Evolutionary conservation across 768 basidiomycete genomes (phyloP).

Genomic region (Calocybe gangraenosa): DNA sequence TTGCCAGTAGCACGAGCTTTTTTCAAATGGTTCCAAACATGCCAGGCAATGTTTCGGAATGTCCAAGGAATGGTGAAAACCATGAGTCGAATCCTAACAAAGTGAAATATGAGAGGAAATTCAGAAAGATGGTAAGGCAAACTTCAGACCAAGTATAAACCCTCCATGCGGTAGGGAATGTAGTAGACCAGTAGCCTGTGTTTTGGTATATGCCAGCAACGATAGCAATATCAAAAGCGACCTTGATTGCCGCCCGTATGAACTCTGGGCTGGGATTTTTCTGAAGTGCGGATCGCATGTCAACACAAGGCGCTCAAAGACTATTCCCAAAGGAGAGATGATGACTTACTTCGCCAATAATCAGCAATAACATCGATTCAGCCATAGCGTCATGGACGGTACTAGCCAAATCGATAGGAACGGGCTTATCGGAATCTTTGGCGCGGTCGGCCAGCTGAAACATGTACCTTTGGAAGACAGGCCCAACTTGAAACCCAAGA

Average conservation of each 20-base stretch:
- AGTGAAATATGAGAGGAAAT: not conserved
- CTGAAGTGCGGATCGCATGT: not conserved
- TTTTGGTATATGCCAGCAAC: constrained; percentile 10
- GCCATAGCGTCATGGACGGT: constrained; percentile 7
- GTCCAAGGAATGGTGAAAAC: constrained; percentile 9
- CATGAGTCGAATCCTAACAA: constrained; percentile 6
- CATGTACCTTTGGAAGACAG: constrained; percentile 6
- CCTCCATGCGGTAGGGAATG: constrained; percentile 10
- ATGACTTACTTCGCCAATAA: constrained; percentile 10
- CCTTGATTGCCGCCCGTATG: constrained; percentile 7
- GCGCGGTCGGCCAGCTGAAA: constrained; percentile 3
- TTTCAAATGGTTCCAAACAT: constrained; percentile 7
- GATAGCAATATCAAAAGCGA: constrained; percentile 4
- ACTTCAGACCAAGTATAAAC: constrained; percentile 6
- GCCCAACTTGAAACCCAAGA: no score
- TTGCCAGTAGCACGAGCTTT: constrained; percentile 3
- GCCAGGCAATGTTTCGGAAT: constrained; percentile 5
- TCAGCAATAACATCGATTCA: constrained; percentile 8
- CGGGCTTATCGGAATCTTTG: not conserved
- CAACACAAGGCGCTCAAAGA: not conserved
- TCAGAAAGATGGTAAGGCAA: not conserved
- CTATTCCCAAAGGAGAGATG: not conserved
- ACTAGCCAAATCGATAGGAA: constrained; percentile 1
- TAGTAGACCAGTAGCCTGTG: constrained; percentile 8
- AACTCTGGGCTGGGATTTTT: constrained; percentile 2